These are phyloP conservation scores for Mollisiaceae sp. DNA, from an alignment of 2,329 filamentous ascomycete species.

Conservation along the genomic window DNA sequence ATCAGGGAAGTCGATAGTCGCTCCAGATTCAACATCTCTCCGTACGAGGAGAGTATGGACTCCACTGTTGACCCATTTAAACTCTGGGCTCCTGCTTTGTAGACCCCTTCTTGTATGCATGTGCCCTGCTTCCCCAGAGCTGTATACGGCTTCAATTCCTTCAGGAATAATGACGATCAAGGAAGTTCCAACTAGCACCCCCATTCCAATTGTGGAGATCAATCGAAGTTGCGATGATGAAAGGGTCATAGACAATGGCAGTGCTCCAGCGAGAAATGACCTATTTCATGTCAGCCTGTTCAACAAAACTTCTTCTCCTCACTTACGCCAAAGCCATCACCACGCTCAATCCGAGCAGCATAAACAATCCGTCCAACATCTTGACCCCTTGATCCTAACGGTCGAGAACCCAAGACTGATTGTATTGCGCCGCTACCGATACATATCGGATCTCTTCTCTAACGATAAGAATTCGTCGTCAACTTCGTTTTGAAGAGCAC, in stretches of 20 bases:
- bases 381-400: conserved; percentile 30
- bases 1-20: conserved; percentile 2
- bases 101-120: conserved; percentile 32
- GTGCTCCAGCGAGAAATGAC: conserved; percentile 89
- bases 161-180: conserved; percentile 98
- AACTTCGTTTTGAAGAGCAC: neutral
- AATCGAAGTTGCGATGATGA: conserved; percentile 86
- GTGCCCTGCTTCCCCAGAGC: conserved; percentile 47
- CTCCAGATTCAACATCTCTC: conserved; percentile 4
- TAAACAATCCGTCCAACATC: conserved; percentile 45
- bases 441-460: conserved; percentile 29
- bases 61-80: conserved; percentile 33
- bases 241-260: conserved; percentile 87
- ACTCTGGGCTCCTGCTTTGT: conserved; percentile 20
- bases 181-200: conserved; percentile 91
- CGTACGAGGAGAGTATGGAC: conserved; percentile 29
- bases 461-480: neutral
- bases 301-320: neutral
- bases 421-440: conserved; percentile 29
- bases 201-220: conserved; percentile 91
- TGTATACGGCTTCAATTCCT: conserved; percentile 88
- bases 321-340: conserved; percentile 65
- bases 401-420: conserved; percentile 21
- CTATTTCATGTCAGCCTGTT: conserved; percentile 51
- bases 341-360: conserved; percentile 46